Base-by-base conservation (phyloP, 2,329 filamentous ascomycete genomes). In the Colletotrichum cordylinicola region DNA sequence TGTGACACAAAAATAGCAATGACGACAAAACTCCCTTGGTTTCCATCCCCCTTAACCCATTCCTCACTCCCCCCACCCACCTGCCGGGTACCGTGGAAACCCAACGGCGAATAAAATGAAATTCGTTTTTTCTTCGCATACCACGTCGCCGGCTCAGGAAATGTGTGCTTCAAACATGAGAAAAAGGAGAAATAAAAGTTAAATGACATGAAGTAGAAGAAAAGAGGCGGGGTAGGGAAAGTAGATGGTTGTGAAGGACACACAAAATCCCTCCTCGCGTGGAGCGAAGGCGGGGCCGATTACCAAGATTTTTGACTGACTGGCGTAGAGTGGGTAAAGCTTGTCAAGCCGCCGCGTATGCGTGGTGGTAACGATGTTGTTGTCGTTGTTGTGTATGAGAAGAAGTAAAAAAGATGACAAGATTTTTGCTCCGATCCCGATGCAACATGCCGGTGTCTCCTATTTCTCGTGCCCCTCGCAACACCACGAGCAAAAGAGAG, bases 191-290 rank as follows among this genome's bases (percentile, higher is more conserved):
- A 52, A 35, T 24, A 16, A 33, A 62, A 62, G 62, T 31, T 77
- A 75, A 74, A 72, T 69, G 70, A 79, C 71, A 68, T 70, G 61
- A 74, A 76, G 72, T 75, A 77, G 67, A 75, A 79, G 78, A 77
- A 67, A 15, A 72, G 77, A 69, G 60, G 72, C 43, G 39, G 39
- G 39, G 18, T n/a, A 78, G 74, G 67, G 56, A 70, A 75, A 60
- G 67, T 73, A 60, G 76, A 52, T 52, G n/a, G n/a, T 52, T n/a
- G 43, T 52, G 74, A 74, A 15, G 77, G 62, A 67, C 21, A 39
- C 29, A 58, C 21, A n/a, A 65, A 55, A 67, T 21, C n/a, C 43
- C 18, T 33, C 43, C 18, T 33, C 43, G 43, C 65, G 27, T 16
- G 18, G 8, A 18, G 48, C 65, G 31, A 31, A 33, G 48, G 65